A percentile compares a stretch with the other conserved stretches of the same genome.
phyloP scores from a whole-genome alignment of 2,329 filamentous ascomycete genomes.

The Xylariaceae sp. region DNA sequence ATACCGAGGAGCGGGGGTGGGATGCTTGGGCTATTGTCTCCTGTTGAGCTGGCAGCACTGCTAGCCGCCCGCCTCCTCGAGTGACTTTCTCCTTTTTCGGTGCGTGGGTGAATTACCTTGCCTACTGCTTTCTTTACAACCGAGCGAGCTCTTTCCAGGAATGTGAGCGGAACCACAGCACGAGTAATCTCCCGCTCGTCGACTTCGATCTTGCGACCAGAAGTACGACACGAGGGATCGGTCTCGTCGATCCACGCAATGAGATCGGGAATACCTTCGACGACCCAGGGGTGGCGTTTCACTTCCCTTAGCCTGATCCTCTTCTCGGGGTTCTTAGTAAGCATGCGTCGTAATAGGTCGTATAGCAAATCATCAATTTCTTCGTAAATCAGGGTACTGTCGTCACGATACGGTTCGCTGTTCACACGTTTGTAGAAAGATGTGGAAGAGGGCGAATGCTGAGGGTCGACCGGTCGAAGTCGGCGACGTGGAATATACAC shows the following conservation, averaged over 20 bases:
- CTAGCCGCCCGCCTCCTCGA: slow-evolving; percentile 61
- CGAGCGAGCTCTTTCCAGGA: slow-evolving; percentile 82
- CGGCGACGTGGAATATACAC: slow-evolving; percentile 83
- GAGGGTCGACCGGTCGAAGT: slow-evolving; percentile 72
- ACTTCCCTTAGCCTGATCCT: slow-evolving; percentile 90
- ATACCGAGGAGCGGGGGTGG: slow-evolving; percentile 58
- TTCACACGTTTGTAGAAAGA: slow-evolving; percentile 62
- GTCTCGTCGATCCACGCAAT: slow-evolving; percentile 90
- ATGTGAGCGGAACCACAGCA: slow-evolving; percentile 86
- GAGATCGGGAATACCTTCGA: slow-evolving; percentile 74
- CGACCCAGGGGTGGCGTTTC: slow-evolving; percentile 91
- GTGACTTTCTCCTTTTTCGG: slow-evolving; percentile 58
- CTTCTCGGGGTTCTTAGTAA: slow-evolving; percentile 86
- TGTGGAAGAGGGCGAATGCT: slow-evolving; percentile 56
- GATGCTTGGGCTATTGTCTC: slow-evolving; percentile 52
- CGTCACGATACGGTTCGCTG: slow-evolving; percentile 70
- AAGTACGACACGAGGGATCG: slow-evolving; percentile 76
- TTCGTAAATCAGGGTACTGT: slow-evolving; percentile 82
- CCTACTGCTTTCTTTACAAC: slow-evolving; percentile 70
- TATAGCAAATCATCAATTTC: slow-evolving; percentile 78
- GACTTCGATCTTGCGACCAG: slow-evolving; percentile 87
- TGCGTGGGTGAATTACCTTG: slow-evolving; percentile 64
- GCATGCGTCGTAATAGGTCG: slow-evolving; percentile 76
- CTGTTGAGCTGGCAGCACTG: slow-evolving; percentile 66
- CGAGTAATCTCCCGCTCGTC: slow-evolving; percentile 87